A percentile compares a stretch with the other conserved stretches of the same genome.
phyloP scores from a whole-genome alignment of 202 grass and related monocot species.

The Saccharum hybrid region DNA sequence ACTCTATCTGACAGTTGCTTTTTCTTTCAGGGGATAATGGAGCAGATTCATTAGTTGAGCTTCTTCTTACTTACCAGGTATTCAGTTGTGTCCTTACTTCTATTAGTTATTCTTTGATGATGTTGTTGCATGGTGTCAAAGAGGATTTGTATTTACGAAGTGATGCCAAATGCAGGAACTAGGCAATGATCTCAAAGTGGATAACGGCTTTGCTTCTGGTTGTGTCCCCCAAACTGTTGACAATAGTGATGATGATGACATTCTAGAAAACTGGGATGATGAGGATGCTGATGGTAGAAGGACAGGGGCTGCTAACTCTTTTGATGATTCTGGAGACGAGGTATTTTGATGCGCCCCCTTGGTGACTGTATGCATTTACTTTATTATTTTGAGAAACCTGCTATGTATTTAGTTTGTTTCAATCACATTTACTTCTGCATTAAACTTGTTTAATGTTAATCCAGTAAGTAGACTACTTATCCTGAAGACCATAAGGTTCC shows the following conservation, averaged over 20 bases:
- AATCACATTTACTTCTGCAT: not conserved
- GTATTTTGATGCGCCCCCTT: conserved; percentile 50
- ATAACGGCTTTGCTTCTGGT: too few species aligned
- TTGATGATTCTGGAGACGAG: conserved; percentile 61
- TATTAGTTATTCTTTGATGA: not conserved
- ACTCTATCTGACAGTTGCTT: conserved; percentile 17
- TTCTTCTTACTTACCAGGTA: conserved; percentile 74
- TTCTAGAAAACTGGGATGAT: conserved; percentile 46
- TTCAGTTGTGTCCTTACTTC: not conserved
- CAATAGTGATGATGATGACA: conserved; percentile 22
- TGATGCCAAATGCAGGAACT: conserved; percentile 53
- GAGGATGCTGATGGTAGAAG: conserved; percentile 22
- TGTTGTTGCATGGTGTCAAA: conserved; percentile 21
- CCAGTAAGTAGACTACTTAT: not conserved
- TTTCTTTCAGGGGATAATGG: conserved; percentile 55
- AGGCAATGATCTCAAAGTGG: conserved; percentile 39
- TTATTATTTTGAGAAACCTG: not conserved
- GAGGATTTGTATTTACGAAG: not conserved
- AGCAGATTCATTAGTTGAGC: conserved; percentile 58
- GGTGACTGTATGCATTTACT: conserved; percentile 11
- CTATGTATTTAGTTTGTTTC: conserved; percentile 15
- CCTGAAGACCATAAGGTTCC: not conserved
- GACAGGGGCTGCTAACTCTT: not conserved
- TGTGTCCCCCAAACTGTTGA: conserved; percentile 12
- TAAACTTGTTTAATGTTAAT: not conserved